Evolutionary conservation across 2,329 filamentous ascomycete genomes (phyloP), one percentile per base, ranked within the genome.

Genomic region (Neonectria magnoliae): DNA sequence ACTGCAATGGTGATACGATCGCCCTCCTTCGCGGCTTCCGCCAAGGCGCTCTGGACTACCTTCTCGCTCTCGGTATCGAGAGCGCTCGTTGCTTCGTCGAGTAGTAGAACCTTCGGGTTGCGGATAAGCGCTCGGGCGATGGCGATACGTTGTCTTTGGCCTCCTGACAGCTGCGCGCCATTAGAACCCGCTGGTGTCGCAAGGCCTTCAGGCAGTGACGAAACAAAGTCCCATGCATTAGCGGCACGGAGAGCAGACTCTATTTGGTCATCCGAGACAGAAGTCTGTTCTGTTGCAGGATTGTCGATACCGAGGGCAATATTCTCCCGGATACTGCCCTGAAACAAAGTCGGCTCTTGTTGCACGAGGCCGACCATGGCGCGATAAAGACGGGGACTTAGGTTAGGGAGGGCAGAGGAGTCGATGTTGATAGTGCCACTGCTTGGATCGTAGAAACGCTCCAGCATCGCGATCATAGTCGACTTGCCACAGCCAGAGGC

Each of bases 281-380:
- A 52, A 7, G 60, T 58, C 25, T 41, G 36, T 4, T 64, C 65
- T 0, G 59, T 60, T 18, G 64, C 56, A 2, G 66, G 66, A 31
- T 71, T 68, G 38, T 73, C 72, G 13, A 75, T 45, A 4, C 72
- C 71, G n/a, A 74, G 70, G 27, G 71, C 68, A 47, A 98, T 98
- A 70, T 96, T 96, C 74, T 95, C 92, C 4, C 91, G 91, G 70
- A 96, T 91, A 0, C 91, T 91, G 25, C 92, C 93, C 3, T 90
- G 93, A 78, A 94, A 94, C 2, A 99, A 85, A 2, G 84, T 84
- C 0, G 86, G 85, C 60, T 89, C 86, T 72, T 89, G 87, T 63
- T 87, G 83, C 2, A 90, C 87, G 4, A 89, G 80, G 2, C 85
- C 81, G 13, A 89, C 81, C 36, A 83, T 77, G 3, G 80, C 78